Evolutionary conservation across 2,329 filamentous ascomycete species (phyloP).

Genomic region (Proliferodiscus dingleyae): DNA sequence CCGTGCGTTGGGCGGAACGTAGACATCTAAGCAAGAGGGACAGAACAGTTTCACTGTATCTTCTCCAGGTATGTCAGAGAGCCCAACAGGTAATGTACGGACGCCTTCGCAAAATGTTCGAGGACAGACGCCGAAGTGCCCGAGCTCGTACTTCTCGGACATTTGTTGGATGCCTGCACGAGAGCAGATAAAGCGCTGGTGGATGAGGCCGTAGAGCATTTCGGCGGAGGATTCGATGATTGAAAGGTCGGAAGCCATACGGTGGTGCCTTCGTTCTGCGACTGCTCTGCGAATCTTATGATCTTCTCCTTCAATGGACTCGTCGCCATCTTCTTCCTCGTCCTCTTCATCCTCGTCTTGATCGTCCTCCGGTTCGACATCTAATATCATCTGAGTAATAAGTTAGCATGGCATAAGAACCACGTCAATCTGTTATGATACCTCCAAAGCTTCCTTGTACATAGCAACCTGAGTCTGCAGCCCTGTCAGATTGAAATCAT

Average conservation of each 20-base stretch:
- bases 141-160: conserved; percentile 97
- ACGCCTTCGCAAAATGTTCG: conserved; percentile 87
- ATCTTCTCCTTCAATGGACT: conserved; percentile 61
- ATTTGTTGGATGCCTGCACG: conserved; percentile 96
- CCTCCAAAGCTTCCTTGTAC: conserved; percentile 97
- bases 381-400: conserved; percentile 77
- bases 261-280: conserved; percentile 68
- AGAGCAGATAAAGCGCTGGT: conserved; percentile 97
- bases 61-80: conserved; percentile 90
- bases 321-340: conserved; percentile 65
- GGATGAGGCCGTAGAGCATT: conserved; percentile 95
- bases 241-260: conserved; percentile 87
- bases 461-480: conserved; percentile 92
- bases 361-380: conserved; percentile 93
- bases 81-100: conserved; percentile 85
- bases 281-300: conserved; percentile 40
- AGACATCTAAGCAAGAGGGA: conserved; percentile 92
- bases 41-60: conserved; percentile 99
- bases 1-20: conserved; percentile 92
- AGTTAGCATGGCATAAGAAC: no score
- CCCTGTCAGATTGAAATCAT: conserved; percentile 98
- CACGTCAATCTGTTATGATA: no score
- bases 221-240: conserved; percentile 98
- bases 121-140: conserved; percentile 95
- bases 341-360: conserved; percentile 73